Evolutionary conservation across 352 stramenopile species (phyloP).

Genomic region (Phytophthora nicotianae): DNA sequence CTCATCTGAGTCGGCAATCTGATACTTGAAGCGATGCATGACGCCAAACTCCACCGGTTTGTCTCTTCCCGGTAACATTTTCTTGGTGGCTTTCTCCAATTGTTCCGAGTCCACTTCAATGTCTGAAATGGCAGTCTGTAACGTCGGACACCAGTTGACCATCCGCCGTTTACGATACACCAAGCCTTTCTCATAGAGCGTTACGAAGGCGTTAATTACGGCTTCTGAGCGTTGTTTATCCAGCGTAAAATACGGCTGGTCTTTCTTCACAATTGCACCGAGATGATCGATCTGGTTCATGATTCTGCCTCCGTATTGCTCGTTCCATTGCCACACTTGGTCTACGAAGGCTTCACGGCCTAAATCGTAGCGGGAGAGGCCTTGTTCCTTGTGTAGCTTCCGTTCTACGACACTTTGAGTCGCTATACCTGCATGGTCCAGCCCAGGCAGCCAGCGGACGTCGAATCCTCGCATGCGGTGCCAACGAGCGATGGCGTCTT

Average conservation of each 20-base stretch:
- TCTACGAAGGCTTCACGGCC: conserved; percentile 97
- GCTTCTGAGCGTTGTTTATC: conserved; percentile 92
- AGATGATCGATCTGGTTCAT: conserved; percentile 95
- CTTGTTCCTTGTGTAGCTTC: conserved; percentile 95
- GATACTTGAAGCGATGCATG: conserved; percentile 84
- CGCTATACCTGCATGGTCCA: conserved; percentile 99
- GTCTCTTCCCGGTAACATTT: conserved; percentile 70
- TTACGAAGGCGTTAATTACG: conserved; percentile 72
- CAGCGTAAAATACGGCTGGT: conserved; percentile 98
- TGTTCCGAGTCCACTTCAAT: conserved; percentile 99
- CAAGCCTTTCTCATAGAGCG: conserved; percentile 96
- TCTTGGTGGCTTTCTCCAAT: conserved; percentile 89
- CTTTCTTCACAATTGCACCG: conserved; percentile 96
- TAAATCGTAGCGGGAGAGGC: conserved; percentile 93
- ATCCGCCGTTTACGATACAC: conserved; percentile 96
- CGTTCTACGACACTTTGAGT: conserved; percentile 99
- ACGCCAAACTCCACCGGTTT: conserved; percentile 84
- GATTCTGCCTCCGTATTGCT: conserved; percentile 97
- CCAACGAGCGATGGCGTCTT: conserved; percentile 97
- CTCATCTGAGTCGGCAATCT: conserved; percentile 61
- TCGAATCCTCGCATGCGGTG: conserved; percentile 98
- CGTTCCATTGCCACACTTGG: conserved; percentile 98
- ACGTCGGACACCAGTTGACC: conserved; percentile 97
- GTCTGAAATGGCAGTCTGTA: conserved; percentile 96
- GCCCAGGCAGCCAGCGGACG: conserved; percentile 96